phyloP scores from a whole-genome alignment of 2,329 filamentous ascomycete species.

The Ophiocordyceps polyrhachis-furcata region DNA sequence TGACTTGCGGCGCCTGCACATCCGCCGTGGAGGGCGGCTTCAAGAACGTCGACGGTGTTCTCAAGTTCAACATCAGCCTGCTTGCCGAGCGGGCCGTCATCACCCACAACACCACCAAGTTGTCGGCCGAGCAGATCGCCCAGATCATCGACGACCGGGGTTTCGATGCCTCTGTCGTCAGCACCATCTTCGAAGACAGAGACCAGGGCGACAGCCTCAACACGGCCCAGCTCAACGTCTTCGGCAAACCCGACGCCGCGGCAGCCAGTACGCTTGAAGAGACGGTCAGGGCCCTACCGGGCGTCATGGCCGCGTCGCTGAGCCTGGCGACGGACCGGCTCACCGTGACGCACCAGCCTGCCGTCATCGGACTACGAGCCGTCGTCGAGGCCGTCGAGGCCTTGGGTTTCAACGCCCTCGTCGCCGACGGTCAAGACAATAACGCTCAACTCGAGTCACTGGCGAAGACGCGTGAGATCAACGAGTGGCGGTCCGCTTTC shows the following conservation, averaged over 20 bases:
- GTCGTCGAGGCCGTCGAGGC: conserved; percentile 69
- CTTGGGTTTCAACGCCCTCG: conserved; percentile 72
- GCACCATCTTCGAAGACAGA: conserved; percentile 43
- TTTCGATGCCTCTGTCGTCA: conserved; percentile 71
- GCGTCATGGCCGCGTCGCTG: conserved; percentile 56
- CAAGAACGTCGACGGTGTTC: conserved; percentile 52
- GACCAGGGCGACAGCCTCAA: conserved; percentile 36
- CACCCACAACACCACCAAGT: conserved; percentile 55
- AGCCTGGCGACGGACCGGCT: conserved; percentile 57
- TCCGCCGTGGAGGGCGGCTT: conserved; percentile 79
- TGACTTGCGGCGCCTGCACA: conserved; percentile 96
- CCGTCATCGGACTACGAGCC: conserved; percentile 56
- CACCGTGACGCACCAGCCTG: conserved; percentile 53
- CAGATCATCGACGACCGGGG: conserved; percentile 79
- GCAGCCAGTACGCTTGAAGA: conserved; percentile 57
- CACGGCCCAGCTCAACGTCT: conserved; percentile 65
- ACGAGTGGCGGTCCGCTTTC: conserved; percentile 77
- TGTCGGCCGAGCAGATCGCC: conserved; percentile 55
- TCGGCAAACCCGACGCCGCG: conserved; percentile 54
- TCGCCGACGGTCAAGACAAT: conserved; percentile 86
- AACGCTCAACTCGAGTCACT: conserved; percentile 92
- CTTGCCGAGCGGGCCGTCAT: conserved; percentile 83
- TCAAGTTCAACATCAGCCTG: conserved; percentile 88
- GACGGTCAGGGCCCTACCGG: conserved; percentile 42
- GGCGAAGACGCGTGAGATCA: conserved; percentile 90